A percentile compares a stretch with the other conserved stretches of the same genome.
Conservation (phyloP, 495 filamentous ascomycete species). For the Trichoderma reesei region DNA sequence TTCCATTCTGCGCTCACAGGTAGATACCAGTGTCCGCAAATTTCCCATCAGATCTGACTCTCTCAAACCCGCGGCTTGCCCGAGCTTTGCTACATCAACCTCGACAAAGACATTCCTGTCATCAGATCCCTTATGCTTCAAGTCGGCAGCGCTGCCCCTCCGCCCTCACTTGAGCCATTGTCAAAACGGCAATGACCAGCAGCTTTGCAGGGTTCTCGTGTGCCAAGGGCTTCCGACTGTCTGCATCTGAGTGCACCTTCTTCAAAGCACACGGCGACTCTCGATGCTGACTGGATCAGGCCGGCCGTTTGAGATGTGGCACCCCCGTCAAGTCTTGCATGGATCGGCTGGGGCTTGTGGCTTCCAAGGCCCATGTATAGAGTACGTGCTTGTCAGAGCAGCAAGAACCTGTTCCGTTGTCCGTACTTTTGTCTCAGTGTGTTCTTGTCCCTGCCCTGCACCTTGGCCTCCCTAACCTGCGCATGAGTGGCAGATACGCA, state of each 20-base stretch:
- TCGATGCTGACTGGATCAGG: background rate
- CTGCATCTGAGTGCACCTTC: background rate
- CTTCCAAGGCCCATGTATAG: background rate
- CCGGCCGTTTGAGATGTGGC: background rate
- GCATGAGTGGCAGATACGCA: background rate
- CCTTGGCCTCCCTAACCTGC: background rate
- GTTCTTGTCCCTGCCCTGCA: background rate
- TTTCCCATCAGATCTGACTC: too few species aligned
- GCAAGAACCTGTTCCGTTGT: background rate
- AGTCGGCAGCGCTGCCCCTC: too few species aligned
- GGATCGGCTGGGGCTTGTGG: background rate
- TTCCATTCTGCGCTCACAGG: too few species aligned
- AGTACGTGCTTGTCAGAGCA: too few species aligned
- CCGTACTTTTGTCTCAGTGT: constrained; percentile 1
- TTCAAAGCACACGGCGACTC: background rate
- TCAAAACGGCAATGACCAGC: background rate
- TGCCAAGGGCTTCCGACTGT: background rate
- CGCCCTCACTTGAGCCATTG: too few species aligned
- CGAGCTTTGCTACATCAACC: too few species aligned
- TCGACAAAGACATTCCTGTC: background rate
- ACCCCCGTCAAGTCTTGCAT: background rate
- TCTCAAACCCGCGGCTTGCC: too few species aligned
- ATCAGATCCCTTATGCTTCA: background rate
- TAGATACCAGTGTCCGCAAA: too few species aligned
- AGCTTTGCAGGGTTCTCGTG: background rate